Evolutionary conservation across 2,329 filamentous ascomycete species (phyloP), one percentile per base, ranked within the genome.

Genomic region (Phaeomoniella chlamydospora): DNA sequence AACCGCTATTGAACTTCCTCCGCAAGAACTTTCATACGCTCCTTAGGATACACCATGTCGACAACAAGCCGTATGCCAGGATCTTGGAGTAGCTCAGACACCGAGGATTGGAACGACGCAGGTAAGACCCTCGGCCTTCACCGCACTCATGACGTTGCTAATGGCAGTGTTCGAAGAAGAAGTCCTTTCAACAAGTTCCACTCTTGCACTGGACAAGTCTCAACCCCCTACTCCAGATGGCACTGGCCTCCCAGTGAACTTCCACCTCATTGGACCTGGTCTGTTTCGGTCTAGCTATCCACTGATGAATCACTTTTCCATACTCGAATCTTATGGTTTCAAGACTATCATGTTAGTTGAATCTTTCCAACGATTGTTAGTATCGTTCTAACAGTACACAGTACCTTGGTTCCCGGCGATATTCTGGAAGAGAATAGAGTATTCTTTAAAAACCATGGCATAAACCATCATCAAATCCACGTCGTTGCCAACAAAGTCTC

Each of bases 401-500:
- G 62, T 31, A 70, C 65, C 11, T 55, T 74, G 26, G 68, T 73
- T 19, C 59, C 62, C 3, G 62, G 65, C 40, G 52, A 57, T 5
- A 56, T 65, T 35, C 58, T 66, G 2, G 50, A 59, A n/a, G 57
- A 59, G 12, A 70, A 73, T 45, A 44, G 53, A 18, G 45, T 54
- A 2, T 94, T 90, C 51, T 71, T 92, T 45, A 52, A 64, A 26
- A 55, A 62, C 4, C 74, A 80, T 45, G 67, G 67, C 41, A 88
- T 94, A 49, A 68, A 68, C 31, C 84, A 92, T 47, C 64, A 76
- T 44, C 67, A 82, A 30, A 79, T 93, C 49, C 71, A 78, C 45
- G 81, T 94, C 65, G 73, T 77, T 42, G 80, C 86, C n/a, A 94
- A 92, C 45, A 94, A 94, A 57, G 86, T 87, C 34, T 57, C 63